These are phyloP conservation scores for Colletotrichum camelliae DNA, from an alignment of 2,329 filamentous ascomycete genomes.

Conservation along the genomic window DNA sequence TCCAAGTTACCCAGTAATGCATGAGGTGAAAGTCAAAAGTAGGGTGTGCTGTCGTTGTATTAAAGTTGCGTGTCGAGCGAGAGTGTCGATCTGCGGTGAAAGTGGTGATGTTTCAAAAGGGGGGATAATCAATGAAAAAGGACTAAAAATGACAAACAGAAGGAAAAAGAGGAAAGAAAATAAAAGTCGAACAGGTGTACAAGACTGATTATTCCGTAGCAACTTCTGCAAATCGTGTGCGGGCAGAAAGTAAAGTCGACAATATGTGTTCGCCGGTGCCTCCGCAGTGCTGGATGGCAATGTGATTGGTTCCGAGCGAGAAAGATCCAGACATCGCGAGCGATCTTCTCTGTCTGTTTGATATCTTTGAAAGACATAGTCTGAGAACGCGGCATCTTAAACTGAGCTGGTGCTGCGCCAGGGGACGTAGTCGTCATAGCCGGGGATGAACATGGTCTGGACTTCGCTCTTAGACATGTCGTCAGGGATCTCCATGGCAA, in stretches of 20 bases:
- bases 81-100: background rate
- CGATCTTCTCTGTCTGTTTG: background rate
- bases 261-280: constrained; percentile 1
- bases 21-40: background rate
- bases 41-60: background rate
- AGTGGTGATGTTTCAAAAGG: background rate
- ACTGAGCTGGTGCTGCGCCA: background rate
- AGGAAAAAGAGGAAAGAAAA: constrained; percentile 11
- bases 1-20: background rate
- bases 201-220: constrained; percentile 8
- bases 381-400: background rate
- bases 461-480: constrained; percentile 14
- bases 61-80: background rate
- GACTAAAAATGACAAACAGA: constrained; percentile 8
- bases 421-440: constrained; percentile 15
- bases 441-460: constrained; percentile 15
- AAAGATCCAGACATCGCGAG: background rate
- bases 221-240: constrained; percentile 11
- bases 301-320: background rate
- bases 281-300: background rate
- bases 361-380: background rate
- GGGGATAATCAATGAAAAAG: background rate
- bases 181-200: constrained; percentile 12
- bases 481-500: constrained; percentile 17
- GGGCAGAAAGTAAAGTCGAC: constrained; percentile 16